Evolutionary conservation across 331 rosid species (phyloP).

Genomic region (Quercus lobata): DNA sequence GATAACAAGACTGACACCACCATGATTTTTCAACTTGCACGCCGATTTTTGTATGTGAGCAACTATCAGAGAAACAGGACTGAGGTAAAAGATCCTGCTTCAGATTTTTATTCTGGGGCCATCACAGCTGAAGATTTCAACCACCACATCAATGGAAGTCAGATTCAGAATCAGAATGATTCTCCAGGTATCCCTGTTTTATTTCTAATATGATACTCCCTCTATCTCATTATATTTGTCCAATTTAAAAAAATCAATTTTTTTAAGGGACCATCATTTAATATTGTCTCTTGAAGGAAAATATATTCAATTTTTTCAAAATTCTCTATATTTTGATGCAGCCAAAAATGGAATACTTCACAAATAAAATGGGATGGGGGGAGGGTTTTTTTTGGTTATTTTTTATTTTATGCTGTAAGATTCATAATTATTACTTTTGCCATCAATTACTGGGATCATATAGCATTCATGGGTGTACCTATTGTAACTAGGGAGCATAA

Average conservation of each 20-base stretch:
- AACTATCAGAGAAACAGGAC: slow-evolving; percentile 35
- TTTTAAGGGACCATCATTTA: too few relatives aligned
- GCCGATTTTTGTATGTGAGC: slow-evolving; percentile 45
- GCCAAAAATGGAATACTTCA: too few relatives aligned
- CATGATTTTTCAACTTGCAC: slow-evolving; percentile 62
- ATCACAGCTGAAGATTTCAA: slow-evolving; percentile 18
- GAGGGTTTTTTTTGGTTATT: neutral
- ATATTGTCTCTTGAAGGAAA: too few relatives aligned
- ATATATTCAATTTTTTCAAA: too few relatives aligned
- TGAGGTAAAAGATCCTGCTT: slow-evolving; percentile 33
- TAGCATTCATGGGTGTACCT: neutral
- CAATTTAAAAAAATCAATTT: too few relatives aligned
- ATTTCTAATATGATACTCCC: neutral
- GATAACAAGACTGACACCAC: slow-evolving; percentile 59
- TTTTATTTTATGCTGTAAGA: slow-evolving; percentile 11
- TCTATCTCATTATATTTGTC: too few relatives aligned
- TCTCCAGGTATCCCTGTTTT: slow-evolving; percentile 31
- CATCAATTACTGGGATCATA: slow-evolving; percentile 15
- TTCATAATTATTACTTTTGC: slow-evolving; percentile 21
- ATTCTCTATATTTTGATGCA: too few relatives aligned
- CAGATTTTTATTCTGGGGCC: slow-evolving; percentile 23
- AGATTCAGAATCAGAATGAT: slow-evolving; percentile 37
- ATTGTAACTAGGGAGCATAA: neutral
- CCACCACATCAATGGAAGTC: slow-evolving; percentile 27
- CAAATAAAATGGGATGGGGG: too few relatives aligned